Conservation (phyloP, 2,329 filamentous ascomycete genomes). For the Meredithiella fracta region DNA sequence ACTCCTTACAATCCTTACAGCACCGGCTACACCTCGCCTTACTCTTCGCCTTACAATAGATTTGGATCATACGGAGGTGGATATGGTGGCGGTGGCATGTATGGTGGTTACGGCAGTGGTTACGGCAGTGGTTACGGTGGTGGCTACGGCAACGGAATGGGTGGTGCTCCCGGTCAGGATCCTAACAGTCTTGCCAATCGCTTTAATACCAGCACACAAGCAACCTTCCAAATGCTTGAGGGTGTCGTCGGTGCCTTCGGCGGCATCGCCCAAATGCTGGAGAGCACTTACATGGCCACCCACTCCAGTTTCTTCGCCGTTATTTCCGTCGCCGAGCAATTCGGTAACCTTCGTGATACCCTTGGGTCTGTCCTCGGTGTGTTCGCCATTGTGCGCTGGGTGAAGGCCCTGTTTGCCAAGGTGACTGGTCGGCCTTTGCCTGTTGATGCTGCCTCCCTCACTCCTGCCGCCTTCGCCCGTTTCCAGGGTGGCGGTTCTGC, state of each 20-base stretch:
- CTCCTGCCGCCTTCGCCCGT: constrained; percentile 74
- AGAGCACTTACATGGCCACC: constrained; percentile 99
- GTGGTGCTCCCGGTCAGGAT: constrained; percentile 52
- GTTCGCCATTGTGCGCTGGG: constrained; percentile 90
- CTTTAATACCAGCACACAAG: constrained; percentile 86
- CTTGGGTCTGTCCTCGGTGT: constrained; percentile 88
- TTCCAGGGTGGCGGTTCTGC: constrained; percentile 56
- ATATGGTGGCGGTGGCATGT: constrained; percentile 27
- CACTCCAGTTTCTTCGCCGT: constrained; percentile 98
- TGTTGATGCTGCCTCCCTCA: constrained; percentile 71
- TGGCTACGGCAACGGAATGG: constrained; percentile 28
- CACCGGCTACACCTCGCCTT: constrained; percentile 25
- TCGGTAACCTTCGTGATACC: constrained; percentile 81
- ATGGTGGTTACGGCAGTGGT: constrained; percentile 20
- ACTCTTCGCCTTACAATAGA: constrained; percentile 28
- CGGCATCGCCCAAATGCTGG: constrained; percentile 96
- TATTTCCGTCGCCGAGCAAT: constrained; percentile 95
- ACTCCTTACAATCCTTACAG: constrained; percentile 25
- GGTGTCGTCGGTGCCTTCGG: constrained; percentile 93
- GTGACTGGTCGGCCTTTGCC: constrained; percentile 81
- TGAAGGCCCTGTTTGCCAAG: constrained; percentile 79
- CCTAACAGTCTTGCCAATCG: constrained; percentile 88
- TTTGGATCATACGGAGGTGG: constrained; percentile 28
- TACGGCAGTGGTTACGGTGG: constrained; percentile 29
- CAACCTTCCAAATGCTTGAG: constrained; percentile 96